Conservation (phyloP, 345 rosid species). For the Eucalyptus pauciflora region DNA sequence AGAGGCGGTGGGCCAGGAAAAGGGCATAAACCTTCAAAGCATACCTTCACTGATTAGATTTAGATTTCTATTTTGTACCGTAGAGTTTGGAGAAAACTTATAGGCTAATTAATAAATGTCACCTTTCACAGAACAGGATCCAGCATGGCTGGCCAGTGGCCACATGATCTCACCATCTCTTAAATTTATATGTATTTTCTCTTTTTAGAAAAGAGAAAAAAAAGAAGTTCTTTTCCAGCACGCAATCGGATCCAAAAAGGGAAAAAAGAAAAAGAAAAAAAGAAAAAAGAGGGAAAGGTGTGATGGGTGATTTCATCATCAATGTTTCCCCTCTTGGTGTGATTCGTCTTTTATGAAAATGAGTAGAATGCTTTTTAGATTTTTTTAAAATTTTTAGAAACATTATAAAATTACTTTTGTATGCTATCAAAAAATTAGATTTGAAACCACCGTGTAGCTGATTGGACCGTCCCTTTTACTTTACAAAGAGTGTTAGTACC, state of each 20-base stretch:
- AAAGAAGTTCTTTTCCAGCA: background rate
- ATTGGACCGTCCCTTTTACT: background rate
- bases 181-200: background rate
- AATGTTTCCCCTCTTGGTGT: background rate
- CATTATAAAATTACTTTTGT: background rate
- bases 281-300: background rate
- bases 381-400: background rate
- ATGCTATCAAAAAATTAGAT: background rate
- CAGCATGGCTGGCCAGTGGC: constrained; percentile 16
- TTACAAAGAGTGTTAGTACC: background rate
- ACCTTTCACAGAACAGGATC: background rate
- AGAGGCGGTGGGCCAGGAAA: background rate
- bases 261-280: background rate
- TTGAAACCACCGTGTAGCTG: background rate
- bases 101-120: background rate
- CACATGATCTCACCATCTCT: constrained; percentile 8
- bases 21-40: background rate
- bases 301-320: constrained; percentile 16
- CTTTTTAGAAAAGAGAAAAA: no score
- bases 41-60: background rate
- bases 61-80: background rate
- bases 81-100: background rate
- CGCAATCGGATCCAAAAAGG: constrained; percentile 12
- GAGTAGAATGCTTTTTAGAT: background rate
- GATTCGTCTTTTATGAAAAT: background rate